Conservation (phyloP, 768 basidiomycete genomes). For the Clathrus columnatus region DNA sequence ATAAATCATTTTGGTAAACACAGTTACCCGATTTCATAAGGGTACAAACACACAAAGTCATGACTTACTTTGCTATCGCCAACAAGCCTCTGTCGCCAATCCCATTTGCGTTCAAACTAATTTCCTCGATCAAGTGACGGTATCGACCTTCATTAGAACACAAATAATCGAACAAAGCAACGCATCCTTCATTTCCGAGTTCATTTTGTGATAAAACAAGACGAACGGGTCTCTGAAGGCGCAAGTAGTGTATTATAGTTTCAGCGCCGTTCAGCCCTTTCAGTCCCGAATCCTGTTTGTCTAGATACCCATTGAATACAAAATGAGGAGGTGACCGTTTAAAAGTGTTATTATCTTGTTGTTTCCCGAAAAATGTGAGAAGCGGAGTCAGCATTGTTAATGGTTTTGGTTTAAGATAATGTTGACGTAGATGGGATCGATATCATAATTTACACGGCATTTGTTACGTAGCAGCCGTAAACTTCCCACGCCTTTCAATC, state of each 20-base stretch:
- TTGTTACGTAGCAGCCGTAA: no score
- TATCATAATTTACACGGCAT: no score
- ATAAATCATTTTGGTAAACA: no score
- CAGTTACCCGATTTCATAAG: background rate
- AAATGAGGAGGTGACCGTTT: background rate
- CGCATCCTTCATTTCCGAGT: conserved; percentile 50
- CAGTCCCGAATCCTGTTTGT: conserved; percentile 4
- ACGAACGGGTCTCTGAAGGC: conserved; percentile 1
- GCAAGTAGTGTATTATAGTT: conserved; percentile 1
- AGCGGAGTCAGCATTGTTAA: no score
- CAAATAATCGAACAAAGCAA: conserved; percentile 46
- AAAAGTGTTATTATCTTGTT: background rate
- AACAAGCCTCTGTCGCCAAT: conserved; percentile 48
- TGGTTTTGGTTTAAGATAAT: no score
- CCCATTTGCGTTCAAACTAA: conserved; percentile 47
- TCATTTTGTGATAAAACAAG: conserved; percentile 48
- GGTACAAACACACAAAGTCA: background rate
- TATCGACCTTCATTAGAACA: conserved; percentile 39
- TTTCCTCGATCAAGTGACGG: conserved; percentile 34
- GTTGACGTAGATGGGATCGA: no score
- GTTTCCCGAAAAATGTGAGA: no score
- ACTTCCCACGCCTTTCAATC: no score
- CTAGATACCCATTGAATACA: background rate
- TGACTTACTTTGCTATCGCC: conserved; percentile 30
- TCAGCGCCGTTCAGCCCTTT: conserved; percentile 4